Evolutionary conservation across 305 asterid species (phyloP).

Genomic region (Fraxinus baroniana): DNA sequence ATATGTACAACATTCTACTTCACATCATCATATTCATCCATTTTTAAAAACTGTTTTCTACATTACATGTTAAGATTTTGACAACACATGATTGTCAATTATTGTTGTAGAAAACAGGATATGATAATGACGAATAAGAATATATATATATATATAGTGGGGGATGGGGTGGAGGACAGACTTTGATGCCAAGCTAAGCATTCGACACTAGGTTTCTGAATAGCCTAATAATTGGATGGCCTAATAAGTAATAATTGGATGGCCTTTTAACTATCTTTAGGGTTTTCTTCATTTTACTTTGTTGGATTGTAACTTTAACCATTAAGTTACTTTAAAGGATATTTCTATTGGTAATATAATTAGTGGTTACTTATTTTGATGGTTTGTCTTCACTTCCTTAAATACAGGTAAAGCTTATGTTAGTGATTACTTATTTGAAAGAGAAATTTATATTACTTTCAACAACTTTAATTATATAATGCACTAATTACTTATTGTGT

Average conservation of each 20-base stretch:
- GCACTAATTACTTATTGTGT: neutral
- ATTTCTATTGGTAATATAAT: neutral
- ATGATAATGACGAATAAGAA: no score
- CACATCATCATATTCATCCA: neutral
- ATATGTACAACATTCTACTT: neutral
- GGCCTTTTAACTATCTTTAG: neutral
- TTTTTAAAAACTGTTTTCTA: neutral
- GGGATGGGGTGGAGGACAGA: neutral
- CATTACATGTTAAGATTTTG: neutral
- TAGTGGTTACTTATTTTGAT: neutral
- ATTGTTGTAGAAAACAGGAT: no score
- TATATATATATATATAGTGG: neutral
- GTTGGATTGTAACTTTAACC: neutral
- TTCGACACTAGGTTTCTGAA: neutral
- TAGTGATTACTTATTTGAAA: neutral
- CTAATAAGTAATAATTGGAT: neutral
- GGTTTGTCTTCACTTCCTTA: neutral
- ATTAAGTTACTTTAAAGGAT: neutral
- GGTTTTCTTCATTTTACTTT: neutral
- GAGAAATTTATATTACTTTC: neutral
- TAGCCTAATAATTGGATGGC: neutral
- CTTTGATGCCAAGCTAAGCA: slow-evolving; percentile 11
- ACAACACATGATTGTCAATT: no score
- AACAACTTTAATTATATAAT: neutral
- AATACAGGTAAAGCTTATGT: neutral